Conservation (phyloP, 2,329 filamentous ascomycete species). For the Acrocalymma vagum region DNA sequence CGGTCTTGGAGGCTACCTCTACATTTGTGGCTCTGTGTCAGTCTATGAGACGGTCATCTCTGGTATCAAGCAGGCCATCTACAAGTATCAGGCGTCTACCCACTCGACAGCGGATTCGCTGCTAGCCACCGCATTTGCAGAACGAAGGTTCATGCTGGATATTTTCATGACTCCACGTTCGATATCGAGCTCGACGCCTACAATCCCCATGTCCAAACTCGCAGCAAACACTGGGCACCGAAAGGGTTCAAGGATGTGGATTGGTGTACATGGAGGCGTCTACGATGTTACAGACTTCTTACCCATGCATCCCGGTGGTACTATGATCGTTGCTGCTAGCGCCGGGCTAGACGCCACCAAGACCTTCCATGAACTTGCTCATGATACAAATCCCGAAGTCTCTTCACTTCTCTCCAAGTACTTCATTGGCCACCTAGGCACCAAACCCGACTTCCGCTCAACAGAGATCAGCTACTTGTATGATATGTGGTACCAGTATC, state of each 20-base stretch:
- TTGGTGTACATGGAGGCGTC: conserved; percentile 61
- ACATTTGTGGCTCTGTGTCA: conserved; percentile 59
- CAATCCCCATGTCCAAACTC: conserved; percentile 60
- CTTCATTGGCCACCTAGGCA: conserved; percentile 61
- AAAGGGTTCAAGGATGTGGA: conserved; percentile 58
- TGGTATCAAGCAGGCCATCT: conserved; percentile 63
- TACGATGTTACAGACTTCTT: conserved; percentile 64
- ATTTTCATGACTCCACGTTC: conserved; percentile 66
- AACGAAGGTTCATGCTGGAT: conserved; percentile 62
- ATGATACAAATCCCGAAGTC: conserved; percentile 65
- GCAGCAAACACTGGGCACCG: conserved; percentile 62
- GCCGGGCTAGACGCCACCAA: conserved; percentile 63
- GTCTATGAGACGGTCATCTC: conserved; percentile 64
- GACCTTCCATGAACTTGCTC: conserved; percentile 63
- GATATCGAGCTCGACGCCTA: conserved; percentile 60
- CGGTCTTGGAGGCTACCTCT: conserved; percentile 58
- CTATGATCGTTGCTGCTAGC: conserved; percentile 63
- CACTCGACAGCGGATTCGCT: conserved; percentile 62
- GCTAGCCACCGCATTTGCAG: conserved; percentile 62
- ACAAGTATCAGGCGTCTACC: conserved; percentile 61
- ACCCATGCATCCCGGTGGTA: conserved; percentile 63
- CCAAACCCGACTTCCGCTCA: conserved; percentile 57
- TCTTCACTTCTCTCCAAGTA: conserved; percentile 63
- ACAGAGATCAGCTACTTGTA: conserved; percentile 57
- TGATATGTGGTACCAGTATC: conserved; percentile 61